Conservation (phyloP, 164 flowering plant species). For the Vitis riparia region DNA sequence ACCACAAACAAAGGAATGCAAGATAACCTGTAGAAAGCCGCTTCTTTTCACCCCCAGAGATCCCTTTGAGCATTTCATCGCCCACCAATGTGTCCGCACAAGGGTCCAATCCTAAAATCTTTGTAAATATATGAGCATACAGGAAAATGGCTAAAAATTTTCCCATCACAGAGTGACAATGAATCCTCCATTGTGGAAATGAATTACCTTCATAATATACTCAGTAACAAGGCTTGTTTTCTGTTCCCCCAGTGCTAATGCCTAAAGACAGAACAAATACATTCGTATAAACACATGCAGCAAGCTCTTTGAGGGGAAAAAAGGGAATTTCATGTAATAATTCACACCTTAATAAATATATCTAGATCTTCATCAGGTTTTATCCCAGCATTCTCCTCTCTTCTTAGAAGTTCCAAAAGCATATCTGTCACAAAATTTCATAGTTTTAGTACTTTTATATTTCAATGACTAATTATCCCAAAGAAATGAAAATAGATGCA, state of each 20-base stretch:
- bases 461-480: neutral
- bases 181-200: too few species aligned
- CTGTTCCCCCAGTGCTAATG: conserved; percentile 75
- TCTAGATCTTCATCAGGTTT: conserved; percentile 98
- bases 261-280: conserved; percentile 38
- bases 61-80: conserved; percentile 94
- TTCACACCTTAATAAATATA: conserved; percentile 85
- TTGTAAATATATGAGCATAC: conserved; percentile 20
- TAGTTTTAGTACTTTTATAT: too few species aligned
- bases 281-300: neutral
- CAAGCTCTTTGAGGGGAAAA: neutral
- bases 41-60: conserved; percentile 97
- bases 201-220: conserved; percentile 79
- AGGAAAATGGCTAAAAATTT: too few species aligned
- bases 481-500: neutral
- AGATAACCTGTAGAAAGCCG: conserved; percentile 82
- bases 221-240: conserved; percentile 75
- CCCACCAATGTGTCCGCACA: conserved; percentile 95
- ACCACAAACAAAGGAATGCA: too few species aligned
- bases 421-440: conserved; percentile 50
- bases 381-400: conserved; percentile 81
- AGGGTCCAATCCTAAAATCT: conserved; percentile 91
- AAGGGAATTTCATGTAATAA: neutral
- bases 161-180: too few species aligned
- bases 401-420: conserved; percentile 92